These are phyloP conservation scores for Jaapia argillacea DNA, from an alignment of 768 basidiomycete genomes.

Conservation along the genomic window DNA sequence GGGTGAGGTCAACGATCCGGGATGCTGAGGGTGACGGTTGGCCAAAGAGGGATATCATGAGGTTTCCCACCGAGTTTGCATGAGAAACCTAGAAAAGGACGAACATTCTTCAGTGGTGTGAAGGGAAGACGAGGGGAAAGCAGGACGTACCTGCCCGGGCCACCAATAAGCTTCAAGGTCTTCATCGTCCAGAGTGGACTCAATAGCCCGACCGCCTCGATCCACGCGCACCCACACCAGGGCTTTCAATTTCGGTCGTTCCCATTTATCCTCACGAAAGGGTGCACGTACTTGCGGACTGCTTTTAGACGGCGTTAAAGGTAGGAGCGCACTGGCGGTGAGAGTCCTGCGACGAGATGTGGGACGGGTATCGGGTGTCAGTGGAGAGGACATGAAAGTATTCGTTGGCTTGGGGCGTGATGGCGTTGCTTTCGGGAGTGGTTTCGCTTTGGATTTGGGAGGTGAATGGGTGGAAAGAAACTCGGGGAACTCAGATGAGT, in stretches of 20 bases:
- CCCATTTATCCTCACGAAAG: conserved; percentile 11
- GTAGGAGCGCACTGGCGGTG: conserved; percentile 9
- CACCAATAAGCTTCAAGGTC: conserved; percentile 43
- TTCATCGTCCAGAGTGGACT: conserved; percentile 15
- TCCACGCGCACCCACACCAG: conserved; percentile 48
- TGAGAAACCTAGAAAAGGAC: conserved; percentile 11
- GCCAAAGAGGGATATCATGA: conserved; percentile 20
- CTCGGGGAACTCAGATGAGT: no score
- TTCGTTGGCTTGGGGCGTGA: background rate
- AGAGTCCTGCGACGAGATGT: conserved; percentile 5
- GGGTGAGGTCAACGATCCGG: conserved; percentile 16
- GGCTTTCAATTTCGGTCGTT: conserved; percentile 20
- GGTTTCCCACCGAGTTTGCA: conserved; percentile 3
- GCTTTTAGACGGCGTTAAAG: conserved; percentile 3
- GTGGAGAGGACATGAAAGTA: background rate
- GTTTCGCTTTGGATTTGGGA: no score
- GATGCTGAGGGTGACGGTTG: conserved; percentile 16
- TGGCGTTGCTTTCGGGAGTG: background rate
- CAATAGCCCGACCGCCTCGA: conserved; percentile 22
- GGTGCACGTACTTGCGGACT: background rate
- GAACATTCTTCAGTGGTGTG: conserved; percentile 7
- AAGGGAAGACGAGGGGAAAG: conserved; percentile 6
- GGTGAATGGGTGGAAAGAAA: no score
- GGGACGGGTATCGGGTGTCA: background rate
- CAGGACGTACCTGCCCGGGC: conserved; percentile 50